These are phyloP conservation scores for Pleurotus pulmonarius DNA, from an alignment of 768 basidiomycete species.

Conservation along the genomic window DNA sequence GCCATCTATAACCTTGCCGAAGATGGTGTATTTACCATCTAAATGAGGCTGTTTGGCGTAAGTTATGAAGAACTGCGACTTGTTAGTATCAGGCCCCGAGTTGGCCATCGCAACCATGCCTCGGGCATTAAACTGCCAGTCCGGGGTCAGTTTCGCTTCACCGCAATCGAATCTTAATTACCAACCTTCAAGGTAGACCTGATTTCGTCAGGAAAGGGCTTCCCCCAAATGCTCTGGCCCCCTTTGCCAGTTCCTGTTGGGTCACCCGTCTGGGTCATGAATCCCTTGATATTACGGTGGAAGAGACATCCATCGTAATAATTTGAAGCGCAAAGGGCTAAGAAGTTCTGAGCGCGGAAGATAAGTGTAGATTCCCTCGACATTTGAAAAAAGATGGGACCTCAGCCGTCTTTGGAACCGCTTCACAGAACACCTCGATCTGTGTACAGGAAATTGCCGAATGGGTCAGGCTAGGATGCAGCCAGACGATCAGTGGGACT, in stretches of 20 bases:
- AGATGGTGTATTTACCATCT: constrained; percentile 91
- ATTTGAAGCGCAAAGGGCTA: constrained; percentile 88
- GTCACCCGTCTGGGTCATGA: constrained; percentile 95
- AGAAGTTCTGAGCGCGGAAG: constrained; percentile 69
- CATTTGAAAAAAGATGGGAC: constrained; percentile 32
- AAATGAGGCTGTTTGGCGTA: constrained; percentile 93
- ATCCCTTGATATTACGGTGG: constrained; percentile 92
- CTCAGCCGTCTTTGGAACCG: constrained; percentile 93
- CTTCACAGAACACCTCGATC: constrained; percentile 98
- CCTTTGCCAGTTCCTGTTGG: constrained; percentile 90
- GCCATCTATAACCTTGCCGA: constrained; percentile 98
- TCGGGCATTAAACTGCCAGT: constrained; percentile 81
- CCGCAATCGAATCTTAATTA: constrained; percentile 6
- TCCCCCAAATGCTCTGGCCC: constrained; percentile 96
- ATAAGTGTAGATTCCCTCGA: constrained; percentile 11
- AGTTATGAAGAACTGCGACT: constrained; percentile 85
- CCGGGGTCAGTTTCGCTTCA: constrained; percentile 17
- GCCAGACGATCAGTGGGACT: neutral
- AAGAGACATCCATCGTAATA: constrained; percentile 84
- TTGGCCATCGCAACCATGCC: constrained; percentile 99
- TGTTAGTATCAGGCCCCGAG: constrained; percentile 91
- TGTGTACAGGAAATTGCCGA: constrained; percentile 25
- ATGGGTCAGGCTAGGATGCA: neutral
- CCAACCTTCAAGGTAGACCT: constrained; percentile 89
- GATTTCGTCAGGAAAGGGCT: constrained; percentile 88